Base-by-base conservation (phyloP, 2,329 filamentous ascomycete species). In the Daldinia sp. region DNA sequence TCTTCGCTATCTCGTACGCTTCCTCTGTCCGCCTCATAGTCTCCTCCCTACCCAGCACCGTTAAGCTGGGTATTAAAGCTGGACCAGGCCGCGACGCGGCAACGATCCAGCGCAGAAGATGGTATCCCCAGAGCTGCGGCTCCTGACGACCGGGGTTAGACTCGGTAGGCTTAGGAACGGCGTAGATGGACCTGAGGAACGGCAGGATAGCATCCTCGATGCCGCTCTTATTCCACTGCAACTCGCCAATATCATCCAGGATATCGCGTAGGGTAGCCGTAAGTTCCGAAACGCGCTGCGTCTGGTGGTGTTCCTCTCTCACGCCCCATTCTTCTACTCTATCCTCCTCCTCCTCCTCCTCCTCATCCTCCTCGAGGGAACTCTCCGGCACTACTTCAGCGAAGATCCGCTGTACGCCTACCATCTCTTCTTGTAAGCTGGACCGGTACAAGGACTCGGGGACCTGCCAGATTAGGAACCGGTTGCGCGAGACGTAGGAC, bases 31-130 rank as follows among this genome's bases (percentile, higher is more conserved):
- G 70, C 30, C 37, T 54, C 65, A 78, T 46, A 4, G 72, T 74
- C 69, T 77, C 73, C 18, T 70, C 71, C 67, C 67, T 73, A 23
- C 76, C 76, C 5, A 79, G 61, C 3, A 78, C 37, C 51, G 39
- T 71, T 71, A 79, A 73, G 58, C 63, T 73, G 4, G 64, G 65
- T 15, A 74, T 55, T 33, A 77, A 28, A 18, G 68, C 63, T 37
- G 76, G 74, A 2, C 77, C 77, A 3, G 72, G 62, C 30, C 58
- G 37, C 37, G 61, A 63, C 23, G 72, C 77, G 9, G 46, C 66
- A 2, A 79, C 4, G 20, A 76, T 63, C 77, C 77, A 79, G 28
- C 77, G 73, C 44, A 78, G 60, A 39, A 77, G 65, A 20, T 73
- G 69, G 67, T 73, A 77, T 6, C 77, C 77, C 72, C 74, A 76